Conservation (phyloP, 116 monocot species). For the Zostera marina region DNA sequence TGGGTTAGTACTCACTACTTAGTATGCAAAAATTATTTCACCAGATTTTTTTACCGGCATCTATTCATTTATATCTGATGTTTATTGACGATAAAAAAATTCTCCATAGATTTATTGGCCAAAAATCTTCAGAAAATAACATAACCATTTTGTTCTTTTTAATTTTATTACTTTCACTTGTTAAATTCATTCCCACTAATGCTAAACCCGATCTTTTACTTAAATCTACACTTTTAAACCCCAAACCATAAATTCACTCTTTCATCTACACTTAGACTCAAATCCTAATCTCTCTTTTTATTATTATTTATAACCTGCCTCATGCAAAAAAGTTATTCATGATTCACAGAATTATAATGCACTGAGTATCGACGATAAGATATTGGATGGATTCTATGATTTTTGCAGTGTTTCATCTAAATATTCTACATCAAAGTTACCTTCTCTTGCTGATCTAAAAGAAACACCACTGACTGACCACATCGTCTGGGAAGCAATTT, state of each 20-base stretch:
- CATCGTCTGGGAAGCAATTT: slow-evolving; percentile 45
- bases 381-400: slow-evolving; percentile 76
- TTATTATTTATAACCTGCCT: slow-evolving; percentile 9
- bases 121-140: no score
- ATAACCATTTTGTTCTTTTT: no score
- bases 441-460: slow-evolving; percentile 56
- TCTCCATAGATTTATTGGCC: no score
- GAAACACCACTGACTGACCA: slow-evolving; percentile 15
- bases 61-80: no score
- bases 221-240: not conserved
- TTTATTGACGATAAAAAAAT: not conserved
- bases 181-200: not conserved
- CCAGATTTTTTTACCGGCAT: not conserved
- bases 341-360: slow-evolving; percentile 55
- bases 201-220: not conserved
- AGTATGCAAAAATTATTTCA: not conserved
- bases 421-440: slow-evolving; percentile 30
- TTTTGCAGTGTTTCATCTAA: slow-evolving; percentile 29
- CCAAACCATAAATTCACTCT: not conserved
- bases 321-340: slow-evolving; percentile 19
- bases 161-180: no score
- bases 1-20: slow-evolving; percentile 28
- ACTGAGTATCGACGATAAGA: slow-evolving; percentile 56
- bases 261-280: no score
- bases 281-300: no score